Base-by-base conservation (phyloP, 2,329 filamentous ascomycete genomes). In the Aspergillus ruber region DNA sequence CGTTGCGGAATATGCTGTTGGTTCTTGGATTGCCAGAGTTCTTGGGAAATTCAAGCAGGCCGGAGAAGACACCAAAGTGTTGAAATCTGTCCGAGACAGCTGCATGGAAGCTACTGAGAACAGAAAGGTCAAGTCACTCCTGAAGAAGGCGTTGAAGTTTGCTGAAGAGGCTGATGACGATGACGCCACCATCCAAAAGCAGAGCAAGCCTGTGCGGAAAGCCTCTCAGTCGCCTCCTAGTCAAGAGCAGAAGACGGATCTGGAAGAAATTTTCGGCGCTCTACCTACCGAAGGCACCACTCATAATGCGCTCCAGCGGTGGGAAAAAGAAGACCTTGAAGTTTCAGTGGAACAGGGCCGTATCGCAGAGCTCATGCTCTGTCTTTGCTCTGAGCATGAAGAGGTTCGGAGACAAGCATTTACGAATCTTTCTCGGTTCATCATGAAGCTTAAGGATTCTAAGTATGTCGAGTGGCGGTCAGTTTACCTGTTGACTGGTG, bases 281-380 rank as follows among this genome's bases (percentile, higher is more conserved):
- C 67, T 78, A 0, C 71, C 79, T 5, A 52, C 65, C 1, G 67
- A 73, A 55, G 66, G 67, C n/a, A 66, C 63, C 36, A 66, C 69
- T n/a, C 66, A 73, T 38, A 60, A 66, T 44, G 71, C 62, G 29
- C 67, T 84, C 12, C 71, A 73, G 49, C 73, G 73, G 60, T 95
- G 88, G 89, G 76, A 80, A 38, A 78, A 81, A 52, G 91, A 94
- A 61, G 84, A 88, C 27, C 73, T 88, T 0, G 86, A 90, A 39
- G 83, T 90, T 59, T 80, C 89, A 1, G 74, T 94, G 7, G 88
- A 93, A 57, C 86, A 93, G 53, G 86, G 85, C 6, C 79, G 87
- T 57, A 76, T 88, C 18, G 75, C 79, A 12, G 78, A 82, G 2
- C 72, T 97, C 25, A 76, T 95, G 42, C 75, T 85, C 29, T 85